Evolutionary conservation across 495 filamentous ascomycete genomes (phyloP).

Genomic region (Diplogelasinospora grovesii): DNA sequence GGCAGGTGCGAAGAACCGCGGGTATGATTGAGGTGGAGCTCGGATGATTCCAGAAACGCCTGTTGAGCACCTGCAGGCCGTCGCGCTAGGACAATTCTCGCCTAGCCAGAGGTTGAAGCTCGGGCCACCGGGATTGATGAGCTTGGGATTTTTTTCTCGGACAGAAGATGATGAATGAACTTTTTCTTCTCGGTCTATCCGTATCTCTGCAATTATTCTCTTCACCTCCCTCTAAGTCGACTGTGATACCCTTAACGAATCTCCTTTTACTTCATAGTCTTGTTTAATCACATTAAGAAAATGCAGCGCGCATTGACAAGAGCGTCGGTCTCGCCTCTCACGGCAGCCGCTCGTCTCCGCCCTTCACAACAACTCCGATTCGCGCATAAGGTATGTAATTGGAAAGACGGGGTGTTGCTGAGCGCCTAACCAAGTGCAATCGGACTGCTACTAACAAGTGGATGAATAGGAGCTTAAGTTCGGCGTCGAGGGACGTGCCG

Average conservation of each 20-base stretch:
- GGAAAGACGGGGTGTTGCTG: no score
- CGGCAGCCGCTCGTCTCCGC: conserved; percentile 51
- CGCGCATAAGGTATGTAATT: conserved; percentile 85
- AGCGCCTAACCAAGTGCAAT: conserved; percentile 13
- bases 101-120: conserved; percentile 20
- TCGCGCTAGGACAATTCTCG: conserved; percentile 16
- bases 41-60: conserved; percentile 30
- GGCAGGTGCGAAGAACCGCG: no score
- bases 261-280: conserved; percentile 10
- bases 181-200: conserved; percentile 14
- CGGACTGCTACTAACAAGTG: conserved; percentile 3
- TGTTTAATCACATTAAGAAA: conserved; percentile 12
- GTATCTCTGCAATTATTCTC: conserved; percentile 6
- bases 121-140: conserved; percentile 22
- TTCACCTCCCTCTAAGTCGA: conserved; percentile 8
- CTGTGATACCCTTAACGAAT: conserved; percentile 13
- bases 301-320: conserved; percentile 47
- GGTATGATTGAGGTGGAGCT: conserved; percentile 15
- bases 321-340: conserved; percentile 54
- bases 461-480: conserved; percentile 84
- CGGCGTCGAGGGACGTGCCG: conserved; percentile 85
- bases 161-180: conserved; percentile 12
- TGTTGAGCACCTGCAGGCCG: conserved; percentile 14
- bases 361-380: conserved; percentile 80
- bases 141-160: conserved; percentile 23